Base-by-base conservation (phyloP, 2,329 filamentous ascomycete genomes). In the Botrytis sinoallii region DNA sequence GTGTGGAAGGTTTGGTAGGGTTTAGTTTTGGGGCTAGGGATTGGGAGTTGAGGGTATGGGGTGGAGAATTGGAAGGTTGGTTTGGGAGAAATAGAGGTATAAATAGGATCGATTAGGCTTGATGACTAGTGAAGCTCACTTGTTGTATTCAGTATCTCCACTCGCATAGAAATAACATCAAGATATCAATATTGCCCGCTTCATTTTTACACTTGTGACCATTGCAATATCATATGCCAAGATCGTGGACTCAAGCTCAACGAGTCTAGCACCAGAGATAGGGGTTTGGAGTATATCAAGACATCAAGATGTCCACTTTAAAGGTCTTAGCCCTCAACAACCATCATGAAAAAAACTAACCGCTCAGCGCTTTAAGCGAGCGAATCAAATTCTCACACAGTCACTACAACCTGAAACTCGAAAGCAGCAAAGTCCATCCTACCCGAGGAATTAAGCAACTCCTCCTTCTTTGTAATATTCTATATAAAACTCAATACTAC, bases 401-500 rank as follows among this genome's bases (percentile, higher is more conserved):
- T n/a, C 12, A n/a, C 20, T 18, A 18, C 35, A n/a, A 1, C 22
- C 14, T 61, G 1, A 1, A 9, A 14, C 12, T 4, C 7, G 0
- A 61, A n/a, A 2, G 1, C 12, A n/a, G 6, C 7, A 32, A 35
- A 55, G 25, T n/a, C 12, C 0, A 57, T 32, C 1, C 0, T 29
- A 57, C 9, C 6, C 7, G n/a, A 29, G n/a, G 1, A 9, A 18
- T 0, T 3, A 18, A 9, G 6, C 0, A 16, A 4, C n/a, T 29
- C 52, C 14, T 29, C n/a, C n/a, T 29, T 3, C 14, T 57, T 9
- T 0, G 1, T 29, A 3, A 4, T 1, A 32, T 18, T 18, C 3
- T 9, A 3, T 8, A 32, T 4, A 1, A 6, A 1, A 0, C 1
- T 32, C 3, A 1, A 29, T 32, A 3, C 6, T 57, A 2, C 14